phyloP scores from a whole-genome alignment of 2,329 filamentous ascomycete genomes.

The Eurotiales sp. region DNA sequence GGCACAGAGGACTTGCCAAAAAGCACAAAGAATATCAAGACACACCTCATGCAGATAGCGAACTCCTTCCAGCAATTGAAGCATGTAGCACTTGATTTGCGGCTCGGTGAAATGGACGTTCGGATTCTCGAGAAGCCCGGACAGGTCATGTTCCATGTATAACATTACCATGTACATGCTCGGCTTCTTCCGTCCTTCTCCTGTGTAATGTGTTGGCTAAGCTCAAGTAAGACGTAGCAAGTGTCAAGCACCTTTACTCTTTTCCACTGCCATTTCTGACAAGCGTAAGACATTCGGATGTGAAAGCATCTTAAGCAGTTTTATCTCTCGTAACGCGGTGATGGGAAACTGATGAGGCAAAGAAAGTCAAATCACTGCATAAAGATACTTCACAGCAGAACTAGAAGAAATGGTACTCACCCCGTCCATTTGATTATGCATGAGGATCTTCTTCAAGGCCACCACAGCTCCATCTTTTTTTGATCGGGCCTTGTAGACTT shows the following conservation, averaged over 20 bases:
- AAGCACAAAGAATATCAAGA: not conserved
- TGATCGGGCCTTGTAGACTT: conserved; percentile 86
- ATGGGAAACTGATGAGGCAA: conserved; percentile 77
- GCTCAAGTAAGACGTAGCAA: conserved; percentile 3
- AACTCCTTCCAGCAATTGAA: conserved; percentile 85
- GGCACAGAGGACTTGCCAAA: conserved; percentile 2
- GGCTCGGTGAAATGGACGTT: conserved; percentile 79
- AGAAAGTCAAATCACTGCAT: not conserved
- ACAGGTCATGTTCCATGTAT: conserved; percentile 99
- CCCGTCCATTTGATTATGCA: conserved; percentile 99
- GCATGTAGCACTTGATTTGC: conserved; percentile 97
- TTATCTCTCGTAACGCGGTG: conserved; percentile 94
- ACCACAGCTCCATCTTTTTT: conserved; percentile 71
- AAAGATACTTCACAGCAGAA: not conserved
- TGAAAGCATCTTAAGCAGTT: conserved; percentile 90
- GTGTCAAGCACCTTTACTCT: conserved; percentile 53
- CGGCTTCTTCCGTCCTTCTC: conserved; percentile 69
- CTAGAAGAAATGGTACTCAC: conserved; percentile 47
- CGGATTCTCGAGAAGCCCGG: conserved; percentile 91
- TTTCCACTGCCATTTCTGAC: conserved; percentile 94
- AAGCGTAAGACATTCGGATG: conserved; percentile 83
- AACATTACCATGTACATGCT: conserved; percentile 99
- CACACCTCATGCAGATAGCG: conserved; percentile 77
- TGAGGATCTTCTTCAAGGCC: conserved; percentile 96
- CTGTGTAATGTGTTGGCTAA: conserved; percentile 36